Conservation (phyloP, 225 moss, liverwort and hornwort species). For the Bryoerythrophyllum caledonicum region DNA sequence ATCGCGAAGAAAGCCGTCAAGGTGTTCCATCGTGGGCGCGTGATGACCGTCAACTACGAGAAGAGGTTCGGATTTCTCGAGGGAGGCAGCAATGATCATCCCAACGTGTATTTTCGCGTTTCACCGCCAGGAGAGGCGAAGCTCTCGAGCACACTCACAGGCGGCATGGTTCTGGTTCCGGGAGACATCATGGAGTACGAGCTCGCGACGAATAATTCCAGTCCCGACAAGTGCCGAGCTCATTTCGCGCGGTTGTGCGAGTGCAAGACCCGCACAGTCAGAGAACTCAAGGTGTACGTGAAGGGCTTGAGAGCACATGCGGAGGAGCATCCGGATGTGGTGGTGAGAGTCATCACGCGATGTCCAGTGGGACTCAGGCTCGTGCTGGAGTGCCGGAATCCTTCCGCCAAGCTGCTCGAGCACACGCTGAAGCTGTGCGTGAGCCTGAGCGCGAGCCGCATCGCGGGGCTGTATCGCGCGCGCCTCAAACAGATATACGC, state of each 20-base stretch:
- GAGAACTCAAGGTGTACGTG: conserved; percentile 19
- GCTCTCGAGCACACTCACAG: conserved; percentile 21
- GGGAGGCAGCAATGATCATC: neutral
- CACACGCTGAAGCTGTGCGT: conserved; percentile 30
- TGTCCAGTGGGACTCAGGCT: conserved; percentile 33
- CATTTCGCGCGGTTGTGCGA: conserved; percentile 28
- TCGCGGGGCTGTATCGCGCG: conserved; percentile 23
- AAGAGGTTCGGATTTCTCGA: conserved; percentile 30
- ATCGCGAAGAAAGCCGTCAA: neutral
- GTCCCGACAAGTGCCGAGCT: conserved; percentile 3
- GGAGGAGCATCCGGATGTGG: conserved; percentile 16
- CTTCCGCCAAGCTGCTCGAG: conserved; percentile 30
- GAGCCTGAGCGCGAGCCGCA: conserved; percentile 13
- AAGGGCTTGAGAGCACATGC: conserved; percentile 21
- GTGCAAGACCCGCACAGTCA: conserved; percentile 32
- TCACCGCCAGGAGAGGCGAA: neutral
- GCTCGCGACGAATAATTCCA: neutral
- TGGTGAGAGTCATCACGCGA: conserved; percentile 35
- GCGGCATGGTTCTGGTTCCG: conserved; percentile 27
- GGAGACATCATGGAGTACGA: conserved; percentile 44
- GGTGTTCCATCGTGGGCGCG: conserved; percentile 24
- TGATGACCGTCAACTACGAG: conserved; percentile 18
- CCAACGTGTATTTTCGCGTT: conserved; percentile 23
- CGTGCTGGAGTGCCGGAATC: conserved; percentile 24
- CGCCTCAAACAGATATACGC: conserved; percentile 37